These are phyloP conservation scores for Dichomitus squalens DNA, from an alignment of 1,284 basidiomycete genomes.

Conservation along the genomic window DNA sequence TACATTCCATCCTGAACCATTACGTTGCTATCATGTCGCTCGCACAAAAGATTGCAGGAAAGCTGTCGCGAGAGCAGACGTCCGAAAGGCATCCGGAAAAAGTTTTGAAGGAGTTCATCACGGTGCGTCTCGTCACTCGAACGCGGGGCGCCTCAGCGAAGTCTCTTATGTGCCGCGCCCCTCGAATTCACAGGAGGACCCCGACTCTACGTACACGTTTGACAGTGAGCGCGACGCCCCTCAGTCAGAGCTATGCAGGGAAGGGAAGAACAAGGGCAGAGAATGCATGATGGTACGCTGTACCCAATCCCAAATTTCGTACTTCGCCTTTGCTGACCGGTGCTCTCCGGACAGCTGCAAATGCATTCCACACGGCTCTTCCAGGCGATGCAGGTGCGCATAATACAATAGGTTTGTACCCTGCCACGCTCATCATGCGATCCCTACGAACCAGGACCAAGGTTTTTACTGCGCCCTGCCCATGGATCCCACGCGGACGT, in stretches of 20 bases:
- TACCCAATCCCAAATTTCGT: not conserved
- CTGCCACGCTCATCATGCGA: not conserved
- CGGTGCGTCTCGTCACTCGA: constrained; percentile 25
- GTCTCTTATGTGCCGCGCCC: not conserved
- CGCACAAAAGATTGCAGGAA: constrained; percentile 31
- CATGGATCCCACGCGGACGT: constrained; percentile 68
- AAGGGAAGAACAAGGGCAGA: constrained; percentile 43
- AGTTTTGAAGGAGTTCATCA: constrained; percentile 33
- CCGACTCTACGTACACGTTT: constrained; percentile 56
- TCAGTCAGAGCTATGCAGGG: constrained; percentile 66
- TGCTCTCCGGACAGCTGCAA: constrained; percentile 47
- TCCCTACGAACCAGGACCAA: constrained; percentile 42
- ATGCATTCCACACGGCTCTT: constrained; percentile 73
- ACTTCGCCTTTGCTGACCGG: not conserved
- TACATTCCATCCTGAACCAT: not conserved
- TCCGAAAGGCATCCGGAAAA: constrained; percentile 26
- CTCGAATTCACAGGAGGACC: constrained; percentile 43
- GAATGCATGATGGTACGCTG: constrained; percentile 67
- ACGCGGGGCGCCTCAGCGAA: not conserved
- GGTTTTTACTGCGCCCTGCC: constrained; percentile 80
- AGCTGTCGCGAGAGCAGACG: constrained; percentile 21
- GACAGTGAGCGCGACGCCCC: constrained; percentile 60
- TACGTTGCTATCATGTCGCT: constrained; percentile 23
- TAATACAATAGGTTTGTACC: constrained; percentile 13
- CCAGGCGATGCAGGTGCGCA: constrained; percentile 74